Percentiles rank a stretch among this genome's conserved stretches.
Conservation (phyloP, 1,284 basidiomycete species). For the Wallemia mellicola region DNA sequence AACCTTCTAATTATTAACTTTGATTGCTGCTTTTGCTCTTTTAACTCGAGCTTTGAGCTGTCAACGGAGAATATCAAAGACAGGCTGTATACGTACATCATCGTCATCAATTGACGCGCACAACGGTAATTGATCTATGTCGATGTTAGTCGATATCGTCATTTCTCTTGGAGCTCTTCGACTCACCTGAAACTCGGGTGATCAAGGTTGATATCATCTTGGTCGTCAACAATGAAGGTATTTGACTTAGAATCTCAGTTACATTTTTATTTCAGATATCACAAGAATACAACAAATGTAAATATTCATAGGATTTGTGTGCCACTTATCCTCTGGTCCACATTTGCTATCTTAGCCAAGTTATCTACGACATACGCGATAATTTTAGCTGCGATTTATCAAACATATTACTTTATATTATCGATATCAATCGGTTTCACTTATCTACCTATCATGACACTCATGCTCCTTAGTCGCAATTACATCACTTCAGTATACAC, state of each 20-base stretch:
- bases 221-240: neutral
- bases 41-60: constrained; percentile 63
- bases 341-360: constrained; percentile 6
- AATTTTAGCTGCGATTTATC: neutral
- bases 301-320: constrained; percentile 53
- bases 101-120: constrained; percentile 89
- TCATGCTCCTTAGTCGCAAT: constrained; percentile 4
- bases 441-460: neutral
- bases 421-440: neutral
- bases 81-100: constrained; percentile 15
- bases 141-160: neutral
- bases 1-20: constrained; percentile 87
- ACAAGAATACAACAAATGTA: constrained; percentile 46
- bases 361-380: neutral
- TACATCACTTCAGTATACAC: constrained; percentile 17
- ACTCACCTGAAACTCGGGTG: constrained; percentile 67
- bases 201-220: constrained; percentile 34
- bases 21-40: constrained; percentile 93
- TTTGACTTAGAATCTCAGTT: constrained; percentile 22
- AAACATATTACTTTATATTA: neutral
- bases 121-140: constrained; percentile 48
- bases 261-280: constrained; percentile 65
- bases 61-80: constrained; percentile 22
- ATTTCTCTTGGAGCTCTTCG: too few relatives aligned
- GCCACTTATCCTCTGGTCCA: constrained; percentile 46